Evolutionary conservation across 768 basidiomycete species (phyloP), one percentile per base, ranked within the genome.

Genomic region (Suillus cothurnatus): DNA sequence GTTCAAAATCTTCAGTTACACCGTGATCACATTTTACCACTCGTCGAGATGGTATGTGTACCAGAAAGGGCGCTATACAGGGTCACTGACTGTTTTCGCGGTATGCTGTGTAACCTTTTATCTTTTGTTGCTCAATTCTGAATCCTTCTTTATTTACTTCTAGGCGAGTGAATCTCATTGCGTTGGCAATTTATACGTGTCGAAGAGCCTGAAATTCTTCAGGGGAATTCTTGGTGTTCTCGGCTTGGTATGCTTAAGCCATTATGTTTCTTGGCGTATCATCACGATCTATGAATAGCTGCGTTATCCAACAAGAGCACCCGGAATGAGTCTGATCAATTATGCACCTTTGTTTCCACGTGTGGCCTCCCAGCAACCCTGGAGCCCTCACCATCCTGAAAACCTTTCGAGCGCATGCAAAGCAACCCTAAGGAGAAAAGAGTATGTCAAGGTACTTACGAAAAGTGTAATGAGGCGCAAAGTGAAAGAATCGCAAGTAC

Each of bases 381-480:
- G 32, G 17, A 31, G 41, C 6, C 6, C 19, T 8, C 19, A n/a
- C 19, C n/a, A 50, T 36, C n/a, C 61, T 12, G n/a, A 43, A 11
- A 41, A 21, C 31, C 17, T 21, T 21, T 32, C 39, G 14, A 62
- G 41, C n/a, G 34, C 6, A 1, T 63, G 62, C 21, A 63, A 56
- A 57, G 60, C 26, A 4, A n/a, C 56, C 6, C 59, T 61, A 0
- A 53, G 73, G 41, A 71, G 65, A 45, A 66, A 32, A 34, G 53
- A 64, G 64, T 75, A 11, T n/a, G 67, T 74, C 0, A 53, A 71
- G 6, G 17, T 74, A 32, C 68, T 74, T 32, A 62, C 67, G 11
- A 70, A 73, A 2, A 68, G 73, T 31, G 61, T 68, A 1, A 5
- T 66, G 31, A 68, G 74, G 7, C 73, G 73, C 43, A 70, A 58